Evolutionary conservation across 805 yeast species (phyloP), one percentile per base, ranked within the genome.

Genomic region (Kuraishia cidri): DNA sequence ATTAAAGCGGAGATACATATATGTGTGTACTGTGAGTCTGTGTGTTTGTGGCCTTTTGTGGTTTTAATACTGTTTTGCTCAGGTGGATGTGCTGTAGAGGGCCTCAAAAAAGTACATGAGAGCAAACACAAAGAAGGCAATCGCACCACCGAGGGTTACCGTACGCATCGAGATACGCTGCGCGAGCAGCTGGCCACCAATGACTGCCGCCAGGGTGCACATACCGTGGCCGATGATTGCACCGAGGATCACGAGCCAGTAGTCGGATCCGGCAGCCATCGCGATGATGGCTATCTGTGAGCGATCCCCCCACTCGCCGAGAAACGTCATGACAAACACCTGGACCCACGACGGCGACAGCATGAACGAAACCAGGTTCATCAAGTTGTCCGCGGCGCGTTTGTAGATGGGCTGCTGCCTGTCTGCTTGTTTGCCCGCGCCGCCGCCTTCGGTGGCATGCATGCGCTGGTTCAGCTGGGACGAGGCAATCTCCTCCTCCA

Each of bases 221-320:
- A 82, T 30, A 7, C 80, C 77, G 57, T 92, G 99, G 22, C 98
- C 99, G 27, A 80, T 55, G 24, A 86, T 74, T 14, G 94, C 95
- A 39, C 99, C 98, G 30, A 78, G 44, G 30, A 90, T 85, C 25
- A 88, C 94, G 44, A 68, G 67, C 88, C 92, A 79, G 60, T 86
- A 92, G 55, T 87, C 82, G 28, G 86, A 78, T 25, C 96, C 96
- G 1, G 98, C 95, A 33, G 97, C 97, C 94, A 92, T 82, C 26
- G 97, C 97, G 47, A 92, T 87, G 22, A 97, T 92, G 28, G 97
- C 95, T 35, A 92, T 86, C 62, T 92, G 99, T 9, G 97, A 87
- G 48, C 98, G 77, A 58, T 92, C 99, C 32, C 99, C 99, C 94
- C 97, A 87, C 62, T 92, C 99, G 39, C 97, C 98, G 31, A 92